Conservation (phyloP, 768 basidiomycete species). For the Kondoa subrosea region DNA sequence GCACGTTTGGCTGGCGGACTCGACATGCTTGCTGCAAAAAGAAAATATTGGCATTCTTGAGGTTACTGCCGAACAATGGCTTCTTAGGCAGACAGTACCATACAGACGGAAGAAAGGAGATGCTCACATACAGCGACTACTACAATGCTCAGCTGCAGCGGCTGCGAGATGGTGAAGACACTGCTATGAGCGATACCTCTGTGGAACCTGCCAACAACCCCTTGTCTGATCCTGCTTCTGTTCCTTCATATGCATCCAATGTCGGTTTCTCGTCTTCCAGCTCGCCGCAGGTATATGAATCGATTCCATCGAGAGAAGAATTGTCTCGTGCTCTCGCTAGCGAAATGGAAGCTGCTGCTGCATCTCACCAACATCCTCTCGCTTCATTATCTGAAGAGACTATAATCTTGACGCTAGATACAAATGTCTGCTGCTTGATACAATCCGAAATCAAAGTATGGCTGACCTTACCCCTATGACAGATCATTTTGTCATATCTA, state of each 20-base stretch:
- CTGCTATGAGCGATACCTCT: background rate
- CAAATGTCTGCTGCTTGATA: too few species aligned
- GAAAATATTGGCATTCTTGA: too few species aligned
- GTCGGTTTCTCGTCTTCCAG: background rate
- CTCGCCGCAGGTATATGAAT: background rate
- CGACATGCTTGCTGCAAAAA: background rate
- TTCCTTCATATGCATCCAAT: too few species aligned
- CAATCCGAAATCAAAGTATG: too few species aligned
- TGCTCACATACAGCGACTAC: background rate
- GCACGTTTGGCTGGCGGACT: background rate
- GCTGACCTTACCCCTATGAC: too few species aligned
- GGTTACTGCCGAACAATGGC: background rate
- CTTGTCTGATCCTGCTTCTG: too few species aligned
- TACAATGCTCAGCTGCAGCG: background rate
- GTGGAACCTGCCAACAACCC: too few species aligned
- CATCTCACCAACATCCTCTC: background rate
- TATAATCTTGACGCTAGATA: background rate
- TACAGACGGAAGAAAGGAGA: background rate
- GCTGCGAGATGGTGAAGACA: background rate
- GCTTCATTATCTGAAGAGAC: background rate
- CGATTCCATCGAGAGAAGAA: background rate
- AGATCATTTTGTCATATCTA: background rate
- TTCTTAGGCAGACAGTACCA: background rate
- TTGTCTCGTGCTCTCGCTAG: background rate
- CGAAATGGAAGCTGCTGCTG: background rate